Conservation (phyloP, 306 rosid species). For the Prosopis cineraria region DNA sequence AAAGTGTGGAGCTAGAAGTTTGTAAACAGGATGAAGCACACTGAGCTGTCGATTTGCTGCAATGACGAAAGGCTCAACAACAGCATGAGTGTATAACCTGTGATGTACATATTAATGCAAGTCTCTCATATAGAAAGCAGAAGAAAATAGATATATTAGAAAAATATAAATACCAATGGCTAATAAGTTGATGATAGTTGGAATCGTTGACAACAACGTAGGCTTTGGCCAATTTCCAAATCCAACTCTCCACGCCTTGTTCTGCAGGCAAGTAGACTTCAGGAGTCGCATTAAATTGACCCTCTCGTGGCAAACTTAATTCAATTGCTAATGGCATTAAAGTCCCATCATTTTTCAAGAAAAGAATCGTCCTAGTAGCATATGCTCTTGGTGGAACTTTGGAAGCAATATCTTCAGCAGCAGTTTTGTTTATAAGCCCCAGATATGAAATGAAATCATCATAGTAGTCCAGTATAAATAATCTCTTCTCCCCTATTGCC, state of each 20-base stretch:
- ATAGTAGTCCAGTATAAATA: not conserved
- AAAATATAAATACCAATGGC: not conserved
- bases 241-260: not conserved
- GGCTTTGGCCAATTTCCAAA: not conserved
- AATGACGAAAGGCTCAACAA: not conserved
- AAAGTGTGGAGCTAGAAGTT: not conserved
- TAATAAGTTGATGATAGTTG: not conserved
- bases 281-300: not conserved
- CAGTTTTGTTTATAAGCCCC: not conserved
- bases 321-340: not conserved
- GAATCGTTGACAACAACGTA: not conserved
- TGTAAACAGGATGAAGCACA: not conserved
- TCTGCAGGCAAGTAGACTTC: not conserved
- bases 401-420: not conserved
- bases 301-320: not conserved
- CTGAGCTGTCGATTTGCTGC: not conserved
- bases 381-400: not conserved
- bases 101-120: not conserved
- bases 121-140: too few species aligned
- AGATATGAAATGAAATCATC: not conserved
- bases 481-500: not conserved
- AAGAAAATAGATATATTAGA: too few species aligned
- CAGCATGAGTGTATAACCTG: constrained; percentile 1
- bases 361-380: not conserved
- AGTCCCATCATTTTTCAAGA: not conserved